Base-by-base conservation (phyloP, 495 filamentous ascomycete species). In the Jackrogersella minutella region DNA sequence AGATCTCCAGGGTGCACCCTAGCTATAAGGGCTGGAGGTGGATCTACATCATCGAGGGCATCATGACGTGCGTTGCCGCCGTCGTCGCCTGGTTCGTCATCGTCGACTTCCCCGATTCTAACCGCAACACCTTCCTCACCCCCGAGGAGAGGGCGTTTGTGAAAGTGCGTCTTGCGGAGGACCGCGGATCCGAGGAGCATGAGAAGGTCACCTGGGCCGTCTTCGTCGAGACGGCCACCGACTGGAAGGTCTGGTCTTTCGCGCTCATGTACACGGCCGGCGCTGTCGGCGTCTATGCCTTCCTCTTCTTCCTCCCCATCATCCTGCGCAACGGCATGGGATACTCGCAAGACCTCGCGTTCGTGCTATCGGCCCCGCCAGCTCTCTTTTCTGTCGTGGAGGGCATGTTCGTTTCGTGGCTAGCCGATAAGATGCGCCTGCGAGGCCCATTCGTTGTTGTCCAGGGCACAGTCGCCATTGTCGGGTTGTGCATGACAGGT, bases 331-430 rank as follows among this genome's bases (percentile, higher is more conserved):
- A 77, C 6, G 77, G 77, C 2, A 81, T 86, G 81, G 82, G 81
- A 10, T 85, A 81, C 61, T 70, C 71, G 6, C 62, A 69, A 14
- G 80, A 69, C 6, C 76, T 72, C 31, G 64, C 80, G 0, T 79
- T 83, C 36, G 78, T 82, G 33, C 72, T 85, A 5, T 87, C 88
- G 1, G 89, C 88, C 0, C 90, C 90, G 64, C 90, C 90, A 0
- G 91, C 91, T 69, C 90, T 90, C 65, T 92, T 87, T 69, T 85
- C 89, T 0, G 84, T 88, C 8, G 78, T 78, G 26, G 62, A 80
- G 13, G 80, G 69, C 11, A 53, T 78, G 49, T 57, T 36, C 17
- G 73, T 78, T 2, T 81, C 84, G 44, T 86, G 78, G 79, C 62
- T 82, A 10, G 83, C 79, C 11, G 87, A 90, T 63, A 80, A 77